These are phyloP conservation scores for Geotrichum bryndzae DNA, from an alignment of 1,139 yeast genomes.

Conservation along the genomic window DNA sequence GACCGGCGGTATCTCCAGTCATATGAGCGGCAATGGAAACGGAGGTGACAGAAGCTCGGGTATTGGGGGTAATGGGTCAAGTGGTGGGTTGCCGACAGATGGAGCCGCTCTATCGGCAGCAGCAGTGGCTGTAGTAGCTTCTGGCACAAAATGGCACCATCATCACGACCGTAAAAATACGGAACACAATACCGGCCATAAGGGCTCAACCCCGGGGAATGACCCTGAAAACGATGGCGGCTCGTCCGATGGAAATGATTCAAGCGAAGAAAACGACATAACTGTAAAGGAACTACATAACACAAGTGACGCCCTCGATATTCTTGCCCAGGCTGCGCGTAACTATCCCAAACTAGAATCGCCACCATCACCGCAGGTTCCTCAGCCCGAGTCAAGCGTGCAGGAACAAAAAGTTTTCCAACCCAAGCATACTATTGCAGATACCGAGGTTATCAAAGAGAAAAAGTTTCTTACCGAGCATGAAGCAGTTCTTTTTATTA, in stretches of 20 bases:
- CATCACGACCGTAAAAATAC: constrained; percentile 1
- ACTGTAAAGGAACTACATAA: constrained; percentile 38
- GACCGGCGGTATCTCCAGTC: neutral
- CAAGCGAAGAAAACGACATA: constrained; percentile 21
- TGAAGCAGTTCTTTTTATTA: constrained; percentile 61
- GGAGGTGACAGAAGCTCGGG: neutral
- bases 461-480: constrained; percentile 54
- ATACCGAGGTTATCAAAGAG: constrained; percentile 62
- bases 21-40: neutral
- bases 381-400: constrained; percentile 3
- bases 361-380: constrained; percentile 1
- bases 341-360: constrained; percentile 27
- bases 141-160: neutral
- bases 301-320: constrained; percentile 57
- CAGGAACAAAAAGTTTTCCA: constrained; percentile 5
- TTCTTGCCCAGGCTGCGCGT: constrained; percentile 46
- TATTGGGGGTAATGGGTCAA: neutral
- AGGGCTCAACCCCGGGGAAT: neutral
- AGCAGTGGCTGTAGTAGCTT: constrained; percentile 1
- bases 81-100: neutral
- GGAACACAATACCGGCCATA: neutral
- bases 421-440: constrained; percentile 38
- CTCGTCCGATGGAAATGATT: neutral
- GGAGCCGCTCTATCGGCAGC: constrained; percentile 11
- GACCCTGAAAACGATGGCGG: neutral